Base-by-base conservation (phyloP, 345 rosid genomes). In the Sisymbrium irio region DNA sequence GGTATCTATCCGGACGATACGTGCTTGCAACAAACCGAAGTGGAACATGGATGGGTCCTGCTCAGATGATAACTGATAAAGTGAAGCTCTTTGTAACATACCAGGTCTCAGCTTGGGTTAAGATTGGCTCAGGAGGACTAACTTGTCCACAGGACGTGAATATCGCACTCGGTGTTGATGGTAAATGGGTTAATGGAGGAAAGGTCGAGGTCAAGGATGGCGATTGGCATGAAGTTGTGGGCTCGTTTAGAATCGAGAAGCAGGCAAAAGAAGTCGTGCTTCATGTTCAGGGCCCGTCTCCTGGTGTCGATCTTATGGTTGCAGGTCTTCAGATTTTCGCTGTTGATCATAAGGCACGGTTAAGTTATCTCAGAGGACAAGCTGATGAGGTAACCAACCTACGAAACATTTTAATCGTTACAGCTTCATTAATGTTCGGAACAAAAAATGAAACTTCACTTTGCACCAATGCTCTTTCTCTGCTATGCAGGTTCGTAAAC, bases 41-140 rank as follows among this genome's bases (percentile, higher is more conserved):
- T 9, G 89, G 78, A 76, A 92, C 78, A 73, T 92, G 97, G 99
- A 95, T 92, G 97, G 99, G 99, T 41, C 99, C 99, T 61, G 93
- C 93, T 49, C 99, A 95, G 83, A 83, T 77, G 65, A 95, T 95
- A 78, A 87, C 94, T 12, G 94, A 88, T 39, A 86, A 79, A 81
- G 73, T 95, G 73, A 81, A 84, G 71, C 89, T 90, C 49, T 90
- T 88, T 74, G 17, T 88, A 78, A 90, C 96, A 39, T 92, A 95
- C 82, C 97, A 95, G 74, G 97, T 95, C 28, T 85, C 97, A 36
- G 96, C 98, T 19, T 94, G 99, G 99, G 97, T 92, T 65, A 86
- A 82, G 78, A 80, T 92, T 71, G 92, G 87, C 47, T 74, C 73
- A 35, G 59, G n/a, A 71, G 81, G 84, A 69, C 5, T 36, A 17